Conservation (phyloP, 139 green algal genomes). For the Chlamydomonas applanata region DNA sequence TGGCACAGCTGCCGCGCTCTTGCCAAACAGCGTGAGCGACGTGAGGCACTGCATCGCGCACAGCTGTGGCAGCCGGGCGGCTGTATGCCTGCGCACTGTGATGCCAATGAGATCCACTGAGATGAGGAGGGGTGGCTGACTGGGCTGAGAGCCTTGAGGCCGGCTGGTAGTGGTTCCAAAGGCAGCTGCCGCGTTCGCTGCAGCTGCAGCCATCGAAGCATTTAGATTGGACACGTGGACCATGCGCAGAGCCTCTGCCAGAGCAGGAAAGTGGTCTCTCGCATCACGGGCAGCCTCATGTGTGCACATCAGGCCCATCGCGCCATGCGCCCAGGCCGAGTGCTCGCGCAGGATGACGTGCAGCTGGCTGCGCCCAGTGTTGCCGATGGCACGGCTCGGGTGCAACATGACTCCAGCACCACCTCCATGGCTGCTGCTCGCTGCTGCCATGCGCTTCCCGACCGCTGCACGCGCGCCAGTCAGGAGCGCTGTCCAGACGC, state of each 20-base stretch:
- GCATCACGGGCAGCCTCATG: not conserved
- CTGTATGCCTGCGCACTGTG: constrained; percentile 19
- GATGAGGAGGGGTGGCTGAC: not conserved
- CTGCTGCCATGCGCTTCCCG: not conserved
- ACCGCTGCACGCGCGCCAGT: not conserved
- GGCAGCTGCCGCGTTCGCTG: not conserved
- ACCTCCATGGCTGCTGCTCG: no score
- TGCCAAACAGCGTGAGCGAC: constrained; percentile 19
- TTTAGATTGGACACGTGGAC: not conserved
- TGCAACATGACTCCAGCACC: no score
- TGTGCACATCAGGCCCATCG: constrained; percentile 4
- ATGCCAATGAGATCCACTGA: constrained; percentile 14
- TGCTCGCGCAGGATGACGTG: constrained; percentile 8
- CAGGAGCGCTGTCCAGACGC: not conserved
- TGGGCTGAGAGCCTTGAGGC: no score
- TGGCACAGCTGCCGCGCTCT: constrained; percentile 16
- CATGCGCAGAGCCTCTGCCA: constrained; percentile 13
- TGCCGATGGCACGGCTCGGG: no score
- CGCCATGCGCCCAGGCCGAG: constrained; percentile 6
- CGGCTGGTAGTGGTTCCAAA: not conserved
- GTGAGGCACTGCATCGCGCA: constrained; percentile 14
- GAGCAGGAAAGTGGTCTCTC: constrained; percentile 19
- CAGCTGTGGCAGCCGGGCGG: constrained; percentile 17
- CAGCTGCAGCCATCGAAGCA: not conserved
- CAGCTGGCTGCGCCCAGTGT: not conserved